These are phyloP conservation scores for Cucurbita moschata DNA, from an alignment of 306 rosid species.

Conservation along the genomic window DNA sequence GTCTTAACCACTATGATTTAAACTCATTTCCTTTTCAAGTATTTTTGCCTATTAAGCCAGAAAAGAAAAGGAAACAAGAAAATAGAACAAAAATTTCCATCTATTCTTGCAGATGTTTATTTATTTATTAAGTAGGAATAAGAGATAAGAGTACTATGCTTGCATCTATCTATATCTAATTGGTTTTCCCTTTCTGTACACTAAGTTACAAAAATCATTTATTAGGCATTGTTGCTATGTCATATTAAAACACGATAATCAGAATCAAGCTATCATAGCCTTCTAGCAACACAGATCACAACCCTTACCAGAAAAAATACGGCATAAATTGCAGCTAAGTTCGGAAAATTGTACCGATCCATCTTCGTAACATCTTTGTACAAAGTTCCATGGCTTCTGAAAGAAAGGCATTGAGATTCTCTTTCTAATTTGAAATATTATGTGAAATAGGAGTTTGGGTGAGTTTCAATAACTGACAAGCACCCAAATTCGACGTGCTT, in stretches of 20 bases:
- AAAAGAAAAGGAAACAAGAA: no score
- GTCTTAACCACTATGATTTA: no score
- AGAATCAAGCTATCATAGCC: not conserved
- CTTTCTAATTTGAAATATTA: not conserved
- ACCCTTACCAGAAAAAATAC: not conserved
- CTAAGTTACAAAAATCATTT: no score
- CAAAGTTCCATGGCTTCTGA: not conserved
- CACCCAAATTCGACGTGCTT: not conserved
- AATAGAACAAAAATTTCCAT: no score
- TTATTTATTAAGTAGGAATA: no score
- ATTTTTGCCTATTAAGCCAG: no score
- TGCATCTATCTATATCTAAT: no score
- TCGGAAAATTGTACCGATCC: not conserved
- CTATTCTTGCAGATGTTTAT: no score
- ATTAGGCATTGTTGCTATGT: not conserved
- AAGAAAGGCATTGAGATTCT: not conserved
- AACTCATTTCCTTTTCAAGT: no score
- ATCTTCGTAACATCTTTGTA: not conserved
- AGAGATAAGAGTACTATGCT: no score
- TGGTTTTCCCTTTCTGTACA: no score
- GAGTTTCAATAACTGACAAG: not conserved
- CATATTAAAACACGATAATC: not conserved
- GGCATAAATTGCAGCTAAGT: not conserved
- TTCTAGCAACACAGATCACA: not conserved
- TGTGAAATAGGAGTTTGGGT: not conserved